These are phyloP conservation scores for Trichomonas gallinae DNA, from an alignment of 208 protist genomes.

Conservation along the genomic window DNA sequence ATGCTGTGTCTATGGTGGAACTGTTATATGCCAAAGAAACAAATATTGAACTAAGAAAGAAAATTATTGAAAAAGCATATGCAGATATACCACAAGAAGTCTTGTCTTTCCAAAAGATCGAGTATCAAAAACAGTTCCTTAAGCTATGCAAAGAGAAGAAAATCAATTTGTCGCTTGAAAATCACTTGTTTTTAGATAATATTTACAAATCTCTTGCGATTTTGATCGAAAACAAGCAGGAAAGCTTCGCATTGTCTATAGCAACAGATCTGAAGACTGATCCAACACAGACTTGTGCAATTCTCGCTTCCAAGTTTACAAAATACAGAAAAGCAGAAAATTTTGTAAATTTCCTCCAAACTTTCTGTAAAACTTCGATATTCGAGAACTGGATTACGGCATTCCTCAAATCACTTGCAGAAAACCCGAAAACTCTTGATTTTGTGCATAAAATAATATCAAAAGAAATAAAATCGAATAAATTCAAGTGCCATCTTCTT, in stretches of 20 bases:
- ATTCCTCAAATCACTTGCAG: neutral
- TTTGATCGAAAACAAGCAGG: neutral
- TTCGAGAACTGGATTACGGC: neutral
- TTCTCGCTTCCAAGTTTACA: neutral
- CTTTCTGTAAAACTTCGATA: neutral
- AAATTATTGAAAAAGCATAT: neutral
- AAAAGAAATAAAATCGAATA: neutral
- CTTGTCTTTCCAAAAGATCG: neutral
- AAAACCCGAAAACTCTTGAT: neutral
- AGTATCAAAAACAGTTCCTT: neutral
- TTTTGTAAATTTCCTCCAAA: neutral
- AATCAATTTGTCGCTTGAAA: neutral
- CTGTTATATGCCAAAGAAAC: neutral
- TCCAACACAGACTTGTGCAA: neutral
- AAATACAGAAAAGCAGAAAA: neutral
- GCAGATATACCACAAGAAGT: neutral
- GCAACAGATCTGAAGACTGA: neutral
- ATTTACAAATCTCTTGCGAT: neutral
- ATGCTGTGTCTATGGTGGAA: neutral
- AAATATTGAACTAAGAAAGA: neutral
- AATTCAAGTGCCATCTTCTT: neutral
- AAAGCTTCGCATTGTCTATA: neutral
- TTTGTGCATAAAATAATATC: neutral
- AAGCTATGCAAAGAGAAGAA: neutral
- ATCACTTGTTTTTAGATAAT: neutral